A percentile compares a stretch with the other conserved stretches of the same genome.
Evolutionary conservation across 345 rosid genomes (phyloP).

Genomic region (Arabidopsis thaliana): DNA sequence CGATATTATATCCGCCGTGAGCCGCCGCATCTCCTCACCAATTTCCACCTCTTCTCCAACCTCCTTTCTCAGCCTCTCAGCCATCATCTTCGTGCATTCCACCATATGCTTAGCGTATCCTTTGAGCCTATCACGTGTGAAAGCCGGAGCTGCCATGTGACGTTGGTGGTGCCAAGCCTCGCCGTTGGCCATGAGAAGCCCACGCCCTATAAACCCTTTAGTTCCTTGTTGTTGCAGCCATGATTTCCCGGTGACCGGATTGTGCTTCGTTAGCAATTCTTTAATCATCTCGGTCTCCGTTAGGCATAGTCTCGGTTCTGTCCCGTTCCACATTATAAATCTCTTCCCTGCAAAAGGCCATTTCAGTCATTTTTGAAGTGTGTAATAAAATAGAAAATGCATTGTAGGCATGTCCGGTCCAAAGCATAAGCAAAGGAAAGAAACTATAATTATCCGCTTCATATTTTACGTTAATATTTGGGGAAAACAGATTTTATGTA

Average conservation of each 20-base stretch:
- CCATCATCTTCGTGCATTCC: slow-evolving; percentile 76
- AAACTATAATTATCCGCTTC: background rate
- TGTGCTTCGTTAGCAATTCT: slow-evolving; percentile 72
- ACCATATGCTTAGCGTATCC: slow-evolving; percentile 85
- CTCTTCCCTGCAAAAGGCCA: slow-evolving; percentile 66
- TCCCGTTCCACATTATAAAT: slow-evolving; percentile 85
- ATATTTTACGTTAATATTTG: background rate
- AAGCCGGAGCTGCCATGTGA: slow-evolving; percentile 61
- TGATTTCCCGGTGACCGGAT: slow-evolving; percentile 76
- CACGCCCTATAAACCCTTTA: slow-evolving; percentile 83
- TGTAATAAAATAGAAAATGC: background rate
- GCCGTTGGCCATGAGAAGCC: slow-evolving; percentile 80
- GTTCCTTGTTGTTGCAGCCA: slow-evolving; percentile 94
- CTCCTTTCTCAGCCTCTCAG: slow-evolving; percentile 55
- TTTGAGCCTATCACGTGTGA: slow-evolving; percentile 68
- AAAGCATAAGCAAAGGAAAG: background rate
- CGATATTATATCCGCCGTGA: slow-evolving; percentile 86
- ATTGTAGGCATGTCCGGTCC: background rate
- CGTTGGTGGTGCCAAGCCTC: slow-evolving; percentile 70
- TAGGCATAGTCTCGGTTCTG: slow-evolving; percentile 86
- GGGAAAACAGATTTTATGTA: too few species aligned
- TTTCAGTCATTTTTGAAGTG: slow-evolving; percentile 2
- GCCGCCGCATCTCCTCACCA: slow-evolving; percentile 70
- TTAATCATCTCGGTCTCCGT: slow-evolving; percentile 79
- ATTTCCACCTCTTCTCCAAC: slow-evolving; percentile 75